These are phyloP conservation scores for Rhodotorula mucilaginosa DNA, from an alignment of 1,284 basidiomycete species.

Conservation along the genomic window DNA sequence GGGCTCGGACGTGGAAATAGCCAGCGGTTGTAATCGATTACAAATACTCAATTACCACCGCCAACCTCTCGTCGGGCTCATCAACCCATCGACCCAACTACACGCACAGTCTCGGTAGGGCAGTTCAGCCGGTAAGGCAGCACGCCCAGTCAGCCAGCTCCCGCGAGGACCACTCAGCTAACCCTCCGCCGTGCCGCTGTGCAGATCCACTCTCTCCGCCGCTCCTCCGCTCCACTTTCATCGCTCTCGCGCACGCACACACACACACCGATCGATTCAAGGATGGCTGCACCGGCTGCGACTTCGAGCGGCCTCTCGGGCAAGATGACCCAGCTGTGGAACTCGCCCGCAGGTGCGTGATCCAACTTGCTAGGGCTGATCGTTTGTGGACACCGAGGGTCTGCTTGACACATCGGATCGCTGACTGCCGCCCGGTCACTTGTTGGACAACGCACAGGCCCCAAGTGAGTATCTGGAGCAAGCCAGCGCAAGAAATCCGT, in stretches of 20 bases:
- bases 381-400: background rate
- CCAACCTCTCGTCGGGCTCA: too few relatives aligned
- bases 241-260: background rate
- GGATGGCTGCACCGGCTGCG: slow-evolving; percentile 40
- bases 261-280: background rate
- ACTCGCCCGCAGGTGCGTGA: slow-evolving; percentile 27
- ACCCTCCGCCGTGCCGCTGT: too few relatives aligned
- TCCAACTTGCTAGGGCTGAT: too few relatives aligned
- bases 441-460: background rate
- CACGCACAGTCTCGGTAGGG: too few relatives aligned
- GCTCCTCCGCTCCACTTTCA: background rate
- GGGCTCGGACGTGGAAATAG: too few relatives aligned
- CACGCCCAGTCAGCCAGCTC: too few relatives aligned
- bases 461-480: slow-evolving; percentile 19
- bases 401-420: slow-evolving; percentile 58
- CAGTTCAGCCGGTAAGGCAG: too few relatives aligned
- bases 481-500: too few relatives aligned
- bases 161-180: too few relatives aligned
- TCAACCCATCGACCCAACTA: too few relatives aligned
- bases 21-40: too few relatives aligned
- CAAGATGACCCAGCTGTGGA: slow-evolving; percentile 21
- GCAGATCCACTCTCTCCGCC: slow-evolving; percentile 11
- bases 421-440: background rate
- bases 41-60: too few relatives aligned
- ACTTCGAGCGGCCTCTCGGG: slow-evolving; percentile 39